Conservation (phyloP, 768 basidiomycete genomes). For the Fistulinella prunicolor region DNA sequence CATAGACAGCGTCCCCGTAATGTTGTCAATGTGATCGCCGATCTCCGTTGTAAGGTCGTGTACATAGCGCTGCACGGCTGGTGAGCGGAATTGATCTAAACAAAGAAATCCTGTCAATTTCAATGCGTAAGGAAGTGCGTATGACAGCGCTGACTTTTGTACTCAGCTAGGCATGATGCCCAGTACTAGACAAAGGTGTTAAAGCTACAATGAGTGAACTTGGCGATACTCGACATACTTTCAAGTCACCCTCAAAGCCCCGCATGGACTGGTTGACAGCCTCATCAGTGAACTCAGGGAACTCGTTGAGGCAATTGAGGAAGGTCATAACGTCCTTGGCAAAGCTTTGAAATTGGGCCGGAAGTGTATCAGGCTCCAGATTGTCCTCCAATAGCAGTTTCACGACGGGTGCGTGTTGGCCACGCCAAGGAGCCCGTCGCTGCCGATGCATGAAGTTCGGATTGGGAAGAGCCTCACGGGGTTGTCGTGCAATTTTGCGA, state of each 20-base stretch:
- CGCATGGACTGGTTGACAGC: slow-evolving; percentile 48
- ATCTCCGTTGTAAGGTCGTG: slow-evolving; percentile 51
- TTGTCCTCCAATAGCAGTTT: slow-evolving; percentile 39
- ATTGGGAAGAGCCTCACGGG: slow-evolving; percentile 37
- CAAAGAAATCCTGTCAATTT: slow-evolving; percentile 8
- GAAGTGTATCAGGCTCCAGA: slow-evolving; percentile 49
- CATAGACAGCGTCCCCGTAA: slow-evolving; percentile 46
- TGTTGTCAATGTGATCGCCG: slow-evolving; percentile 52
- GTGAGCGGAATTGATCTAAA: slow-evolving; percentile 49
- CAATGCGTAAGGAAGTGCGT: background rate
- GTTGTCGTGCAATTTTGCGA: slow-evolving; percentile 41
- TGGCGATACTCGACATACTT: slow-evolving; percentile 29
- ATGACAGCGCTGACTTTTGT: slow-evolving; percentile 37
- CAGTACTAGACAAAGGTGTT: slow-evolving; percentile 41
- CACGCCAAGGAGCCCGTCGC: slow-evolving; percentile 33
- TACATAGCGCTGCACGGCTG: slow-evolving; percentile 54
- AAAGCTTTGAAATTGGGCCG: slow-evolving; percentile 43
- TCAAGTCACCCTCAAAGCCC: slow-evolving; percentile 49
- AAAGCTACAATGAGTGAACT: slow-evolving; percentile 5
- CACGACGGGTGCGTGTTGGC: slow-evolving; percentile 34
- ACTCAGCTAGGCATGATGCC: slow-evolving; percentile 48
- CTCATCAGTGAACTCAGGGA: slow-evolving; percentile 55
- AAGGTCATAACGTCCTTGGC: slow-evolving; percentile 52
- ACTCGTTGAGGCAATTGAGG: slow-evolving; percentile 52
- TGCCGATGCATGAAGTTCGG: slow-evolving; percentile 35